These are phyloP conservation scores for Stephania yunnanensis DNA, from an alignment of 164 flowering plant genomes.

Conservation along the genomic window DNA sequence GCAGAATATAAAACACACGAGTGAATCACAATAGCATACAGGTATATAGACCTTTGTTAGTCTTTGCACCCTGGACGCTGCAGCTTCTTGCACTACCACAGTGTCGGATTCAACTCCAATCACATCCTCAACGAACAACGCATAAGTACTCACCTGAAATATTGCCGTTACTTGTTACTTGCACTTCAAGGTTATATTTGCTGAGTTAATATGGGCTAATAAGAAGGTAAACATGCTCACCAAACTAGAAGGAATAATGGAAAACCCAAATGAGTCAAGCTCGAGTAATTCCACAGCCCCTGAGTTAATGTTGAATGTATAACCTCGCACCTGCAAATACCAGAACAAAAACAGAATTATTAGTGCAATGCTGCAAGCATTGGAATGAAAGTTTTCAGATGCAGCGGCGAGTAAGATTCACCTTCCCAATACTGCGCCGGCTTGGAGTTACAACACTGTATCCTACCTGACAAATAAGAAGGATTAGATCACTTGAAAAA, in stretches of 20 bases:
- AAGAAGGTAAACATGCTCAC: constrained; percentile 24
- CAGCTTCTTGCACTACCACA: constrained; percentile 71
- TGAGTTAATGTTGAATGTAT: constrained; percentile 60
- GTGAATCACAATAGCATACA: not conserved
- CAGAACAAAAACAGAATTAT: not conserved
- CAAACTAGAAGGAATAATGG: constrained; percentile 80
- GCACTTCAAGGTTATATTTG: not conserved
- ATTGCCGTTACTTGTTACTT: not conserved
- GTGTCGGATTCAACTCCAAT: constrained; percentile 64
- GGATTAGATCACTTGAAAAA: constrained; percentile 9
- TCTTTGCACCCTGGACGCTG: constrained; percentile 66
- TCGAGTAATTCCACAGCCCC: constrained; percentile 69
- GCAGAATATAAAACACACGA: no score
- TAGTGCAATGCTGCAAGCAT: not conserved
- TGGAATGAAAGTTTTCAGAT: not conserved
- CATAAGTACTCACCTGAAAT: constrained; percentile 74
- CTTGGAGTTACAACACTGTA: constrained; percentile 66
- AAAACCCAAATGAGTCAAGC: constrained; percentile 79
- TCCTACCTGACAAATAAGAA: constrained; percentile 57
- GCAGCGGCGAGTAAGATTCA: constrained; percentile 17
- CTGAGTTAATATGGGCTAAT: not conserved
- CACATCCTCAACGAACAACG: constrained; percentile 71
- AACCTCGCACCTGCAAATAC: constrained; percentile 62
- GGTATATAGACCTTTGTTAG: constrained; percentile 56
- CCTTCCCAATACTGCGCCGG: constrained; percentile 64